A percentile compares a stretch with the other conserved stretches of the same genome.
Conservation (phyloP, 495 filamentous ascomycete species). For the Podospora tetraspora region DNA sequence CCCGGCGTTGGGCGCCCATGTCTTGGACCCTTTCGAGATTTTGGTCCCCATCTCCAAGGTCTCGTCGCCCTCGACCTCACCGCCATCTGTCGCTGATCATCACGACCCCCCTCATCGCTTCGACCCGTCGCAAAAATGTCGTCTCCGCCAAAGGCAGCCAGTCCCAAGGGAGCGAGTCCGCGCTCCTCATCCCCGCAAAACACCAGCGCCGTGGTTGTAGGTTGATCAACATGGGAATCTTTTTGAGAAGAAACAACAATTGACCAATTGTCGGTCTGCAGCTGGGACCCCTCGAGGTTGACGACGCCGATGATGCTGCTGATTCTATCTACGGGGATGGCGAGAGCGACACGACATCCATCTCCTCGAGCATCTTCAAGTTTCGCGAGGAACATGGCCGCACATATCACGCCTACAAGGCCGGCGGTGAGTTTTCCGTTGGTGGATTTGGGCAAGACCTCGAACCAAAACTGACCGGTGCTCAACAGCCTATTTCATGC, state of each 20-base stretch:
- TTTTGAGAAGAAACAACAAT: background rate
- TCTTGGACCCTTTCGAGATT: background rate
- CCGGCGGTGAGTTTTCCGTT: constrained; percentile 29
- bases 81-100: background rate
- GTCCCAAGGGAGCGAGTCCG: background rate
- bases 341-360: constrained; percentile 18
- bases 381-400: constrained; percentile 40
- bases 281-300: background rate
- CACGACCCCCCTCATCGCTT: background rate
- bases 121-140: background rate
- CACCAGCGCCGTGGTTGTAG: background rate
- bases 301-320: background rate
- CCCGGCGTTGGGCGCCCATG: background rate
- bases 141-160: background rate
- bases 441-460: background rate
- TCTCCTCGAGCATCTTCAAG: constrained; percentile 33
- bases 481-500: constrained; percentile 1
- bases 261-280: background rate
- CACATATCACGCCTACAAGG: constrained; percentile 41
- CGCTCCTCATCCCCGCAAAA: background rate
- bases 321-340: background rate
- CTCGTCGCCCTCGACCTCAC: background rate
- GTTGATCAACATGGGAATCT: background rate
- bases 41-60: background rate
- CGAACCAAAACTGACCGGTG: background rate